Conservation (phyloP, 345 rosid genomes). For the Turritis glabra region DNA sequence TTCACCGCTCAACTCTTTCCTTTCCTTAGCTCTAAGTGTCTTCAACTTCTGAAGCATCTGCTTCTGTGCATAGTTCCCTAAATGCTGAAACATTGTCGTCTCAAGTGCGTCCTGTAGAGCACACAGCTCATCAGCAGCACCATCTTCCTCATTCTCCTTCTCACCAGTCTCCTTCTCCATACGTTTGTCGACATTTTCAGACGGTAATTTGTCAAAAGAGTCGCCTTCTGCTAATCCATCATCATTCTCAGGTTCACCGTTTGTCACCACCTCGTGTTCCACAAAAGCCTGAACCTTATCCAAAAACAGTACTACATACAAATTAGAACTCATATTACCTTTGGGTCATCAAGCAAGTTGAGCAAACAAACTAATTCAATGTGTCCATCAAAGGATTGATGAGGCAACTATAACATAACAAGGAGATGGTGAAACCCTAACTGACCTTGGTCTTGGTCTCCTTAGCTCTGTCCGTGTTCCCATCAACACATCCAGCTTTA, state of each 20-base stretch:
- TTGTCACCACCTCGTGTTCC: neutral
- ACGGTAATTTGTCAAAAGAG: neutral
- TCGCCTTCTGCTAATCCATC: neutral
- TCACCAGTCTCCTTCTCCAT: neutral
- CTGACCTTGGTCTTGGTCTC: neutral
- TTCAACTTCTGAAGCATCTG: conserved; percentile 10
- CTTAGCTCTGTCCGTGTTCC: neutral
- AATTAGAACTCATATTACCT: neutral
- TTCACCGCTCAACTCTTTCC: conserved; percentile 12
- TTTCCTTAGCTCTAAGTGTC: neutral
- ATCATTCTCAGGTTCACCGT: neutral
- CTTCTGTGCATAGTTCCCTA: neutral
- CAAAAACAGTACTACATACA: neutral
- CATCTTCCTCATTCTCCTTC: neutral
- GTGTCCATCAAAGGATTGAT: neutral
- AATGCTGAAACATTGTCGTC: neutral
- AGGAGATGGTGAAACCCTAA: neutral
- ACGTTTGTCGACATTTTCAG: neutral
- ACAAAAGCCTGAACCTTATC: neutral
- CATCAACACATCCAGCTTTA: neutral
- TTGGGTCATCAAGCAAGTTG: neutral
- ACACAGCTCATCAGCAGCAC: neutral
- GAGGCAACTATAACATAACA: neutral
- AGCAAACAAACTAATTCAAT: neutral
- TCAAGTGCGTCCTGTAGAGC: conserved; percentile 14